phyloP scores from a whole-genome alignment of 2,329 filamentous ascomycete genomes.

The Apiospora koreana region DNA sequence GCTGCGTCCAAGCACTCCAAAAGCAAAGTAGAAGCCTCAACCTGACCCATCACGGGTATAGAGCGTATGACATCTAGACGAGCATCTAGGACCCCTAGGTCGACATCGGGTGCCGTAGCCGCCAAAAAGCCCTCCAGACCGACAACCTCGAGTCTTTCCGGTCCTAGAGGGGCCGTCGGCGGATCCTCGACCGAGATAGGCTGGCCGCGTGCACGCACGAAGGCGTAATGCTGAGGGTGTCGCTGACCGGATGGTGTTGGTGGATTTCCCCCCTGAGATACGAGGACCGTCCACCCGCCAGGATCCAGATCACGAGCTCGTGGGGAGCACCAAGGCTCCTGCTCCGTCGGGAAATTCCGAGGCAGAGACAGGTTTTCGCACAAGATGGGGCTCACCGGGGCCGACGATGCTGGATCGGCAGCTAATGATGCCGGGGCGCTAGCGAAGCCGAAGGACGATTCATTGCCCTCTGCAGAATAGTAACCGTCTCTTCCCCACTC shows the following conservation, averaged over 20 bases:
- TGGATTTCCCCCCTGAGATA: constrained; percentile 6
- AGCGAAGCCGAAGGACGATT: constrained; percentile 17
- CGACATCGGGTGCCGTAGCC: background rate
- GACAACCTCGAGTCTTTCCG: constrained; percentile 8
- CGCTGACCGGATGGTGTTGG: background rate
- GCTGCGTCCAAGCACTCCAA: constrained; percentile 5
- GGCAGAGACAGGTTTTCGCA: constrained; percentile 17
- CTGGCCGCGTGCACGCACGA: constrained; percentile 13
- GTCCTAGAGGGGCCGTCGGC: background rate
- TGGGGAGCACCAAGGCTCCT: background rate
- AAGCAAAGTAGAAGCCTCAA: background rate
- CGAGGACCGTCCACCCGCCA: constrained; percentile 15
- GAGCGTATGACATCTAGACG: background rate
- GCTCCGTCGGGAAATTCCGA: background rate
- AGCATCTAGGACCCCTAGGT: background rate
- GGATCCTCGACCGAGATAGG: background rate
- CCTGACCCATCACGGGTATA: background rate
- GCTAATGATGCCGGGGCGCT: constrained; percentile 15
- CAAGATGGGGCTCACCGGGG: constrained; percentile 17
- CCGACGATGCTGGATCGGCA: constrained; percentile 1
- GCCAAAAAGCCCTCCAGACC: constrained; percentile 1
- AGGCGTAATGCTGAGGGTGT: constrained; percentile 14
- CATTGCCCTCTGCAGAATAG: background rate
- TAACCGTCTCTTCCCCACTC: background rate
- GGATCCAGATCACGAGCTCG: constrained; percentile 16